Percentiles rank a stretch among this genome's conserved stretches.
Evolutionary conservation across 306 rosid genomes (phyloP).

Genomic region (Prunus armeniaca): DNA sequence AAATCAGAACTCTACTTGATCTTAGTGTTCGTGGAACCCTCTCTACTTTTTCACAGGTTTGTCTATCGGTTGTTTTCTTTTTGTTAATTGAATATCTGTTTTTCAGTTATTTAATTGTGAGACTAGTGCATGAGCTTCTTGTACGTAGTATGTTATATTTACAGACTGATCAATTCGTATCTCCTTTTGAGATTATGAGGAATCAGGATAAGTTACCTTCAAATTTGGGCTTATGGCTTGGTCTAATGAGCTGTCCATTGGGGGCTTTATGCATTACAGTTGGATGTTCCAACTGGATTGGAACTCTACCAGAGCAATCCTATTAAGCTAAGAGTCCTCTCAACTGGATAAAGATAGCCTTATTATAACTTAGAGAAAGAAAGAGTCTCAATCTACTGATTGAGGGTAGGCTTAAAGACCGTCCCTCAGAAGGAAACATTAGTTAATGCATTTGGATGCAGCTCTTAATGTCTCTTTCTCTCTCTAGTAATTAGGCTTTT

Average conservation of each 20-base stretch:
- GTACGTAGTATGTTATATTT: neutral
- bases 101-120: neutral
- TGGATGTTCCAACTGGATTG: neutral
- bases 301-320: neutral
- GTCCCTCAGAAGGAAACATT: neutral
- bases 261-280: neutral
- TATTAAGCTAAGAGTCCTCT: neutral
- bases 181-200: neutral
- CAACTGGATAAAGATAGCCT: too few species aligned
- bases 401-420: neutral
- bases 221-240: neutral
- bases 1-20: constrained; percentile 73
- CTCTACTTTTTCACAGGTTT: constrained; percentile 81
- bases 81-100: neutral
- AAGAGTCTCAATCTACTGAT: neutral
- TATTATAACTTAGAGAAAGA: too few species aligned
- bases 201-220: neutral
- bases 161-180: neutral
- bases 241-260: neutral
- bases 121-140: neutral
- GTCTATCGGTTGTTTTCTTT: neutral
- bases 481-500: neutral
- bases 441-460: neutral
- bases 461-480: neutral
- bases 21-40: constrained; percentile 73